These are phyloP conservation scores for Cyberlindnera euphorbiiphila DNA, from an alignment of 805 yeast genomes.

Conservation along the genomic window DNA sequence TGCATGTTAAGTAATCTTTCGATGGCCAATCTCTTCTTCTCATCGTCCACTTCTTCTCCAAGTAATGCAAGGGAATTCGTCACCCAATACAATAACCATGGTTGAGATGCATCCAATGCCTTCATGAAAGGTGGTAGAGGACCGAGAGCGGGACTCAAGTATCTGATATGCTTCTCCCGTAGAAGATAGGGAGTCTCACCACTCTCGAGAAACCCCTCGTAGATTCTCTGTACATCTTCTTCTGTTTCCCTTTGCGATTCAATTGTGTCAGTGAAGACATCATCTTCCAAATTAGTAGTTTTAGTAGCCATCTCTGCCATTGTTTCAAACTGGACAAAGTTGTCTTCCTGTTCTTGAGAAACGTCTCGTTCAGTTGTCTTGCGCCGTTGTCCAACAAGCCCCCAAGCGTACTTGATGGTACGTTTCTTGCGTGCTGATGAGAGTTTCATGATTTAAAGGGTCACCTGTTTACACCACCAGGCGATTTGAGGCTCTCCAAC, in stretches of 20 bases:
- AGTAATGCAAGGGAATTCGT: slow-evolving; percentile 49
- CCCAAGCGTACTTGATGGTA: slow-evolving; percentile 3
- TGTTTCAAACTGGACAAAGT: slow-evolving; percentile 12
- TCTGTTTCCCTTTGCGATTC: slow-evolving; percentile 33
- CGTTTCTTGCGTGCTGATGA: slow-evolving; percentile 1
- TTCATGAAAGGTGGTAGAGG: slow-evolving; percentile 23
- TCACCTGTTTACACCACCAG: too few relatives aligned
- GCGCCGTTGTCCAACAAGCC: slow-evolving; percentile 5
- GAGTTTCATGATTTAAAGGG: background rate
- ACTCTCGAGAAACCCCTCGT: slow-evolving; percentile 25
- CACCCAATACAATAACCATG: slow-evolving; percentile 90
- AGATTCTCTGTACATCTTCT: slow-evolving; percentile 29
- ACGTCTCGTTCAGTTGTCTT: slow-evolving; percentile 6
- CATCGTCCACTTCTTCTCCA: slow-evolving; percentile 29
- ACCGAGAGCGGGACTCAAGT: slow-evolving; percentile 20
- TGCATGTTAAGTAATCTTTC: slow-evolving; percentile 31
- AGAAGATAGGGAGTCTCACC: slow-evolving; percentile 18
- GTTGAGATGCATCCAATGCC: slow-evolving; percentile 80
- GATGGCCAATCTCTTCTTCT: slow-evolving; percentile 29
- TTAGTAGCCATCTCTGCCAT: slow-evolving; percentile 17
- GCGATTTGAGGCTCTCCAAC: slow-evolving; percentile 1
- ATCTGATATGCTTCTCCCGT: slow-evolving; percentile 19
- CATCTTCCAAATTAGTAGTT: slow-evolving; percentile 23
- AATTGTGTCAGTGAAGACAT: slow-evolving; percentile 35
- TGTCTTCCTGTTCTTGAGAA: background rate